Percentiles rank a stretch among this genome's conserved stretches.
Evolutionary conservation across 2,329 filamentous ascomycete species (phyloP).

Genomic region (Penicillium sp.): DNA sequence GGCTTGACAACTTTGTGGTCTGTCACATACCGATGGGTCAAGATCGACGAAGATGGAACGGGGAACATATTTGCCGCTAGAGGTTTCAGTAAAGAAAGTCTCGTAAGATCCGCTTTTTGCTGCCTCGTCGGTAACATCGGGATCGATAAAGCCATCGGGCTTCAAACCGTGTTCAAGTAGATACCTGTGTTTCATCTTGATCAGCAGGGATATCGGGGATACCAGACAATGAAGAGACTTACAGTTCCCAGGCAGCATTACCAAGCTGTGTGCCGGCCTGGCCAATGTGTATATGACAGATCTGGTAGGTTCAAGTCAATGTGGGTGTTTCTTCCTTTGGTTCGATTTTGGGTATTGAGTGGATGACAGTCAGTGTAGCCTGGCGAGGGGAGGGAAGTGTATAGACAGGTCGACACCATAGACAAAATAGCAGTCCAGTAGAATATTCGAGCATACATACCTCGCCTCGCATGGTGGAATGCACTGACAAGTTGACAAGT

Average conservation of each 20-base stretch:
- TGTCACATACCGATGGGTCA: slow-evolving; percentile 56
- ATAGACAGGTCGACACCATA: neutral
- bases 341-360: neutral
- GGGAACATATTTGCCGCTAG: slow-evolving; percentile 65
- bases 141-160: slow-evolving; percentile 59
- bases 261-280: slow-evolving; percentile 68
- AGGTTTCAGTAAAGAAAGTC: slow-evolving; percentile 67
- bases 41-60: slow-evolving; percentile 67
- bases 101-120: slow-evolving; percentile 60
- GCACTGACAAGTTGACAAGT: too few species aligned
- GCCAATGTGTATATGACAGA: slow-evolving; percentile 67
- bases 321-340: neutral
- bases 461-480: slow-evolving; percentile 2
- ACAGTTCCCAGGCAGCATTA: slow-evolving; percentile 70
- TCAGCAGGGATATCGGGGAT: slow-evolving; percentile 5
- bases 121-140: slow-evolving; percentile 53
- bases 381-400: too few species aligned
- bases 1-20: neutral
- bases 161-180: slow-evolving; percentile 65
- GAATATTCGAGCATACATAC: neutral
- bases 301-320: slow-evolving; percentile 42
- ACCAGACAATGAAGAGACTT: slow-evolving; percentile 43
- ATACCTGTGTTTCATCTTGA: slow-evolving; percentile 49
- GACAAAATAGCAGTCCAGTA: neutral
- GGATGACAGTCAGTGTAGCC: neutral